Evolutionary conservation across 805 yeast species (phyloP), one percentile per base, ranked within the genome.

Genomic region (Hanseniaspora hatyaiensis): DNA sequence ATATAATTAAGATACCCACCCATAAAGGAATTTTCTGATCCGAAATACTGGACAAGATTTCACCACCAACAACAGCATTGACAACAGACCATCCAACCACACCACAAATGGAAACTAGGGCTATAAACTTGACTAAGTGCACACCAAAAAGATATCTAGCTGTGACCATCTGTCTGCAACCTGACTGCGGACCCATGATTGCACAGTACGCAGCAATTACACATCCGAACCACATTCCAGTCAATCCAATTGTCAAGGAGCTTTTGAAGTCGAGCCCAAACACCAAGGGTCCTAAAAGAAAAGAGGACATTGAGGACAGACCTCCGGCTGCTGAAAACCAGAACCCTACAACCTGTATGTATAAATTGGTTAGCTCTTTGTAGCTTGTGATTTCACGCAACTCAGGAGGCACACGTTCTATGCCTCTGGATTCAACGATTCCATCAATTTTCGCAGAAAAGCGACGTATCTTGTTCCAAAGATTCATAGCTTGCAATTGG

Each of bases 1-100:
- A 75, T 49, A 85, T 80, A 41, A 86, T 78, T 22, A 81, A 62
- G 49, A 86, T 80, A 4, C 95, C 95, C 16, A 77, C 78, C 58
- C 78, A 76, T 32, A 84, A 57, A 1, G 94, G 85, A 1, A 85
- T 71, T 51, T 68, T 71, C 13, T 75, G 82, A 54, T 77, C 65
- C 33, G 86, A 77, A 18, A 86, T 67, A 34, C 81, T 72, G 8
- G 76, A 69, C 40, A 86, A 62, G 51, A 86, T 80, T 63, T 86
- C 87, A 16, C 96, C 96, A 32, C 94, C 95, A 49, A 84, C 78
- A 41, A 85, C 92, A 54, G 82, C 75, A 59, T 84, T 85, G n/a
- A 85, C 87, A 30, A 86, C 79, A n/a, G 89, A 76, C 95, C 95
- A 86, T n/a, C 95, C 95, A 55, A 83, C 60, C 13, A 81, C 80